Evolutionary conservation across 2,329 filamentous ascomycete genomes (phyloP), one percentile per base, ranked within the genome.

Genomic region (Stagonosporopsis vannaccii): DNA sequence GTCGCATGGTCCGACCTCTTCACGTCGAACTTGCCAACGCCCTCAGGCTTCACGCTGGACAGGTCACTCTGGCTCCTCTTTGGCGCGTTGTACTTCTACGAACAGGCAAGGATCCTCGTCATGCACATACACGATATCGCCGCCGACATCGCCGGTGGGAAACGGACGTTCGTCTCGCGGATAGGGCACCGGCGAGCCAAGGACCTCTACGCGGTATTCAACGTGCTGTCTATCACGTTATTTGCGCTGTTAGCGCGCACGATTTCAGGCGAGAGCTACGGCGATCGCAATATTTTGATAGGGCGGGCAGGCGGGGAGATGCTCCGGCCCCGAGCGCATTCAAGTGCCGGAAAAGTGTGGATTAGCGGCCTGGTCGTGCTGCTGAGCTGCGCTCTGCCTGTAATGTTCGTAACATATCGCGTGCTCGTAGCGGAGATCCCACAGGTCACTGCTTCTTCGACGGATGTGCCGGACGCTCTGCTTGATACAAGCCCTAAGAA

Each of bases 371-470:
- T 50, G 37, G 28, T 42, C 28, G 47, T 50, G 37, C 47, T 50
- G 28, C 37, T 50, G 37, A 50, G 47, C 39, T 43, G 47, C 47
- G 47, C 47, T 36, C 47, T 50, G 15, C 47, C 47, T 42, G 47
- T 50, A 19, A 50, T 50, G 6, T 26, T 50, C 47, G 20, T 28
- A 5, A 42, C 39, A 15, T 50, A 50, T 43, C 37, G 47, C 37
- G 47, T 50, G 28, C 47, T 50, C 20, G 28, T 43, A 36, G 47
- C 37, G 15, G 39, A 50, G 37, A 42, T 50, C 28, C 47, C 37
- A 43, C 20, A 42, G 4, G 17, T 17, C 12, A 42, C 39, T 42
- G 47, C 47, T 36, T 28, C 28, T 36, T 50, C 37, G 20, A 9
- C 47, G 5, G 47, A 35, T 28, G 28, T 36, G 5, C 5, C 47